These are phyloP conservation scores for Fusarium dlaminii DNA, from an alignment of 2,329 filamentous ascomycete genomes.

Conservation along the genomic window DNA sequence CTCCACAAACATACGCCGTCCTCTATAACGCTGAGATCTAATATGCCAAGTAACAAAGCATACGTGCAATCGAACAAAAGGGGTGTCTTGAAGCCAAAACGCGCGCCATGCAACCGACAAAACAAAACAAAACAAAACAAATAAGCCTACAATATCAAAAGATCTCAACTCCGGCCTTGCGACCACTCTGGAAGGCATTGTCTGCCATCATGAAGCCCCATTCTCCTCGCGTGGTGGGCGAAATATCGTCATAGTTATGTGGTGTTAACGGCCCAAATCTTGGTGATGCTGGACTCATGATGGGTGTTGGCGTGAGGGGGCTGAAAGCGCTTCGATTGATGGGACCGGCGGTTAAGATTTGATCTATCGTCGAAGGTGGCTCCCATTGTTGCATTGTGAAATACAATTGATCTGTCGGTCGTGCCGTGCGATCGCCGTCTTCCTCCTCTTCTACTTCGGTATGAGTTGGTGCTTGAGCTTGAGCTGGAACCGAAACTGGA, in stretches of 20 bases:
- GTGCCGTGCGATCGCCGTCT: conserved; percentile 52
- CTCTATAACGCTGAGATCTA: conserved; percentile 17
- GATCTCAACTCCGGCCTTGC: conserved; percentile 59
- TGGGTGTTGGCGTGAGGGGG: conserved; percentile 34
- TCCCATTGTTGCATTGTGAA: conserved; percentile 45
- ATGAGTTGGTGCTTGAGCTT: background rate
- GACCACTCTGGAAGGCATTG: conserved; percentile 53
- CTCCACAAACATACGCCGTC: conserved; percentile 3
- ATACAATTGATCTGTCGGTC: conserved; percentile 46
- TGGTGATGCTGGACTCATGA: conserved; percentile 36
- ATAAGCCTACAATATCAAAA: conserved; percentile 16
- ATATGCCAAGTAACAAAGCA: conserved; percentile 8
- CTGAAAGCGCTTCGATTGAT: conserved; percentile 35
- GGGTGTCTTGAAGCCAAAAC: conserved; percentile 19
- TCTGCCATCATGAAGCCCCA: conserved; percentile 70
- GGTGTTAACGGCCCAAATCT: conserved; percentile 63
- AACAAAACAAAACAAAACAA: background rate
- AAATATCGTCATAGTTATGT: conserved; percentile 69
- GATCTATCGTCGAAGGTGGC: conserved; percentile 53
- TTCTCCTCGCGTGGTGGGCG: conserved; percentile 68
- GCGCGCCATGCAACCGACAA: conserved; percentile 12
- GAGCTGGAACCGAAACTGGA: background rate
- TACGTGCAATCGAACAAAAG: conserved; percentile 5
- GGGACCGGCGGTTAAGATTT: conserved; percentile 49
- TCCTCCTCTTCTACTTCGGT: conserved; percentile 43